Evolutionary conservation across 805 yeast species (phyloP).

Genomic region (Nakazawaea anatomiae): DNA sequence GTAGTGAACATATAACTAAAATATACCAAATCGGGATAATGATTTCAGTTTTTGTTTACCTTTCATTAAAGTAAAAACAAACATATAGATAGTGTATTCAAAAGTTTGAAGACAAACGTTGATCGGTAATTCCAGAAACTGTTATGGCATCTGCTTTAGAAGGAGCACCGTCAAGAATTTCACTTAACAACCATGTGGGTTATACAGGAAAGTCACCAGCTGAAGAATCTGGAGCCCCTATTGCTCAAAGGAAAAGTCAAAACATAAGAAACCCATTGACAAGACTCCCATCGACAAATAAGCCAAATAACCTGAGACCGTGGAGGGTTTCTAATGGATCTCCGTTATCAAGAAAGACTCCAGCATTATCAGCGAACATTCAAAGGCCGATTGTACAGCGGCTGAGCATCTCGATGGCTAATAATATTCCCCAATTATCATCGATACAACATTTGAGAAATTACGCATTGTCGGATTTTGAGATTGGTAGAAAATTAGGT

Average conservation of each 20-base stretch:
- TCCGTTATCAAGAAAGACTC: constrained; percentile 3
- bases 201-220: background rate
- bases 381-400: background rate
- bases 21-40: background rate
- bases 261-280: constrained; percentile 1
- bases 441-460: constrained; percentile 16
- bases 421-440: constrained; percentile 7
- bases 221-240: background rate
- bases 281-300: background rate
- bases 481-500: constrained; percentile 81
- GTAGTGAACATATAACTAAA: background rate
- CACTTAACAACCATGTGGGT: background rate
- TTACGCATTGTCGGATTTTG: constrained; percentile 60
- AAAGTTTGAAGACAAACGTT: no score
- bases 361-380: background rate
- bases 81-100: background rate
- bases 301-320: background rate
- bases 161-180: background rate
- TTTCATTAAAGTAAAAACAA: background rate
- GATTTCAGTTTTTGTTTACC: background rate
- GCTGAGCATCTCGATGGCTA: background rate
- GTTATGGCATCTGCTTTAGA: background rate
- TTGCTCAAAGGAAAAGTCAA: background rate
- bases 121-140: no score
- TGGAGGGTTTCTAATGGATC: constrained; percentile 10